A percentile compares a stretch with the other conserved stretches of the same genome.
Conservation (phyloP, 1,284 basidiomycete species). For the Gymnopus androsaceus region DNA sequence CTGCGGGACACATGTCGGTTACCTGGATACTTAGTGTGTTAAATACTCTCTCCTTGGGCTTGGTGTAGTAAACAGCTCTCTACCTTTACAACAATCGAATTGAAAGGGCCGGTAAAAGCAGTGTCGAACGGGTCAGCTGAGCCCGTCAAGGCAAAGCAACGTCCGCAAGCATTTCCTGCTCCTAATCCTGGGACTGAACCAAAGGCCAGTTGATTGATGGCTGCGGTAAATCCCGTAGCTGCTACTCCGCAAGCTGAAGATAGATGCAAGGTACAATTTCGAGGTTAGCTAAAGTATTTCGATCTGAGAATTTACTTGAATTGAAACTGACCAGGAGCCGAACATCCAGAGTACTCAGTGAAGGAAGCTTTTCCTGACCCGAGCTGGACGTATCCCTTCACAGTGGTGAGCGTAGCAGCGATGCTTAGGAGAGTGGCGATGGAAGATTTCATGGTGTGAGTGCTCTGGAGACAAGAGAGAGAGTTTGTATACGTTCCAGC, state of each 20-base stretch:
- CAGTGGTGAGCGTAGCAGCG: background rate
- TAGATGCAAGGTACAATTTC: background rate
- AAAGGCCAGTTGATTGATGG: conserved; percentile 57
- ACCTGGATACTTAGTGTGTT: conserved; percentile 8
- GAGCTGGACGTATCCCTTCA: conserved; percentile 49
- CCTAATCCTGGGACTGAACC: conserved; percentile 51
- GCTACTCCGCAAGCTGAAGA: conserved; percentile 52
- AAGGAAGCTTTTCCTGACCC: conserved; percentile 54
- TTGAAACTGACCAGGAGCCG: conserved; percentile 38
- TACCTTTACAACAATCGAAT: conserved; percentile 58
- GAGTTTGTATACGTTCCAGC: too few species aligned
- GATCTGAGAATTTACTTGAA: background rate
- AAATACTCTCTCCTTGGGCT: background rate
- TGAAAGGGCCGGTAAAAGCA: conserved; percentile 50
- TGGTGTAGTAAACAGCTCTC: too few species aligned
- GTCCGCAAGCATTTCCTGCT: conserved; percentile 61
- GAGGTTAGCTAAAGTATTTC: background rate
- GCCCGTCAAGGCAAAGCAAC: conserved; percentile 57
- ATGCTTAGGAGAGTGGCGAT: background rate
- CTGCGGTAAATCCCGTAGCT: conserved; percentile 54
- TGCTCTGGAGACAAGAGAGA: too few species aligned
- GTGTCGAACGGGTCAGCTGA: conserved; percentile 55
- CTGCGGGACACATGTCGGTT: conserved; percentile 37
- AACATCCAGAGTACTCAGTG: conserved; percentile 56
- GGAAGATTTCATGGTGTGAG: conserved; percentile 1